phyloP scores from a whole-genome alignment of 805 yeast genomes.

The Candida khao-thaluensis region DNA sequence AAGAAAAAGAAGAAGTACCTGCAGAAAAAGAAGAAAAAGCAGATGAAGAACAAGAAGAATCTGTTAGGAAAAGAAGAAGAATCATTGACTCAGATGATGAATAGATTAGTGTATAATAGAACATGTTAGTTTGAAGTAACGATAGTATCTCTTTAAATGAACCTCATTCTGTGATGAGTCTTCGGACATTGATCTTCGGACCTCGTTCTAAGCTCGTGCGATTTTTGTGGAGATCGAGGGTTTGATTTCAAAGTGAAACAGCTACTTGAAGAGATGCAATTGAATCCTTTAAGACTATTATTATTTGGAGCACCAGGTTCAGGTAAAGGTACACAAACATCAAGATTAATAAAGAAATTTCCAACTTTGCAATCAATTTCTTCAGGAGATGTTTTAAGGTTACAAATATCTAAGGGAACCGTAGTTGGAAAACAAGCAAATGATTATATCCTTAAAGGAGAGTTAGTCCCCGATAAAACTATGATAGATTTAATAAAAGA shows the following conservation, averaged over 20 bases:
- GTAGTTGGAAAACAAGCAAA: slow-evolving; percentile 58
- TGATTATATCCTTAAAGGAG: slow-evolving; percentile 57
- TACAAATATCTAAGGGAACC: slow-evolving; percentile 57
- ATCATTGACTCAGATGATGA: slow-evolving; percentile 53
- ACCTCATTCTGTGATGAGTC: no score
- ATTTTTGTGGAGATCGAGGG: slow-evolving; percentile 2
- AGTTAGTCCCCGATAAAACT: slow-evolving; percentile 67
- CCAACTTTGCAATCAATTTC: slow-evolving; percentile 61
- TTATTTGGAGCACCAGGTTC: slow-evolving; percentile 94
- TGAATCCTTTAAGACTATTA: slow-evolving; percentile 58
- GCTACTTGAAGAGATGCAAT: no score
- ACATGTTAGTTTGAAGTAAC: slow-evolving; percentile 1
- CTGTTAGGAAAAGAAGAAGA: slow-evolving; percentile 45
- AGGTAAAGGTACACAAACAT: slow-evolving; percentile 90
- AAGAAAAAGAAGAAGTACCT: slow-evolving; percentile 12
- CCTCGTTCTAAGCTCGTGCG: not conserved
- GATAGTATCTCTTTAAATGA: no score
- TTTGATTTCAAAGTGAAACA: no score
- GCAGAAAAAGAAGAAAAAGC: slow-evolving; percentile 1
- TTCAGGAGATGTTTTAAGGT: slow-evolving; percentile 81
- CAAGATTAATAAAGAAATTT: slow-evolving; percentile 55
- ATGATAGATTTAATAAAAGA: slow-evolving; percentile 59
- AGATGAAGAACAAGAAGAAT: slow-evolving; percentile 29
- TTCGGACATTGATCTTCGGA: no score
- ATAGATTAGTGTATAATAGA: slow-evolving; percentile 24